Percentiles rank a stretch among this genome's conserved stretches.
Conservation (phyloP, 2,329 filamentous ascomycete genomes). For the Teratosphaeria epicoccoides region DNA sequence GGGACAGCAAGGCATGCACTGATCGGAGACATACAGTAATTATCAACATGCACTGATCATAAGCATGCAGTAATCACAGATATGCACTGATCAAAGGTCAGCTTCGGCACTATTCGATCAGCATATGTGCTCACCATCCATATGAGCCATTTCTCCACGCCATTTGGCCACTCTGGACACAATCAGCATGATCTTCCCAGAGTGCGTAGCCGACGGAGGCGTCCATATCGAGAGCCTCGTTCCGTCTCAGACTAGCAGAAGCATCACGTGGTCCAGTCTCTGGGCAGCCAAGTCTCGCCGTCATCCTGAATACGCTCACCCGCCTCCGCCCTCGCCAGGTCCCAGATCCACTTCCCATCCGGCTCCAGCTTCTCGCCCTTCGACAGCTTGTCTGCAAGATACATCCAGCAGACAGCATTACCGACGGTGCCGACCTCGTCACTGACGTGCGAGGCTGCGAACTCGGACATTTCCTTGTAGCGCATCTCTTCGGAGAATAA, state of each 20-base stretch:
- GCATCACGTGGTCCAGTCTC: conserved; percentile 17
- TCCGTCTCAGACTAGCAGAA: neutral
- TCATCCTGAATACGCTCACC: conserved; percentile 44
- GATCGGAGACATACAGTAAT: too few relatives aligned
- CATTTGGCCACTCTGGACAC: too few relatives aligned
- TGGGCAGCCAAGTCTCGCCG: conserved; percentile 51
- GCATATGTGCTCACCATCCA: too few relatives aligned
- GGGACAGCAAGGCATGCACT: too few relatives aligned
- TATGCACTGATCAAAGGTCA: too few relatives aligned
- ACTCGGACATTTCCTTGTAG: conserved; percentile 38
- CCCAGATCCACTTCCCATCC: conserved; percentile 58
- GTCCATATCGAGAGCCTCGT: neutral
- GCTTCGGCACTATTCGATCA: too few relatives aligned
- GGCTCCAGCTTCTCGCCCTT: conserved; percentile 49
- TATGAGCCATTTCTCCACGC: too few relatives aligned
- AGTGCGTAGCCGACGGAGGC: too few relatives aligned
- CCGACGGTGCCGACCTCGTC: conserved; percentile 76
- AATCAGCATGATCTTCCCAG: too few relatives aligned
- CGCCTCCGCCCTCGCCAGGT: conserved; percentile 59
- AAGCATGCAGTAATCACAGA: too few relatives aligned
- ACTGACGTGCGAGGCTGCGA: conserved; percentile 54
- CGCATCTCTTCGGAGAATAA: conserved; percentile 55
- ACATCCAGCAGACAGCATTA: conserved; percentile 66
- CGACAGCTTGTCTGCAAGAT: conserved; percentile 57
- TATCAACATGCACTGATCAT: too few relatives aligned